These are phyloP conservation scores for Hemileccinum impolitum DNA, from an alignment of 768 basidiomycete genomes.

Conservation along the genomic window DNA sequence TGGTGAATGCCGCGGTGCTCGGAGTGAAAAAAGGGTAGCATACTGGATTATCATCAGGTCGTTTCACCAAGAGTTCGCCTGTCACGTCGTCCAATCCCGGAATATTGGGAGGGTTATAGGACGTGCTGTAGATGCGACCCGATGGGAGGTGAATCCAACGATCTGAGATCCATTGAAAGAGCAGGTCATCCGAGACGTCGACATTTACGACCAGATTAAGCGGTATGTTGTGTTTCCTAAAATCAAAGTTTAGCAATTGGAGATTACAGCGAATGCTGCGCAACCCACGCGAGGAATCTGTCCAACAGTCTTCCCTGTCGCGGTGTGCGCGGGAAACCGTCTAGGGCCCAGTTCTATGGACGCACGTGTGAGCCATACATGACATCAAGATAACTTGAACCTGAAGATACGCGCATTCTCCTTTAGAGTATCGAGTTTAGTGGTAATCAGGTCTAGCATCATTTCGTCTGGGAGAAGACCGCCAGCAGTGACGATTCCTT, in stretches of 20 bases:
- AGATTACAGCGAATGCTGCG: not conserved
- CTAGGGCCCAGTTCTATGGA: slow-evolving; percentile 79
- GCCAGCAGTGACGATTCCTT: slow-evolving; percentile 74
- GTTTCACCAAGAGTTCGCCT: slow-evolving; percentile 74
- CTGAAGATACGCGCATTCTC: slow-evolving; percentile 51
- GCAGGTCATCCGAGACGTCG: slow-evolving; percentile 78
- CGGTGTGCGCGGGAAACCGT: slow-evolving; percentile 87
- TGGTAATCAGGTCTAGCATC: slow-evolving; percentile 72
- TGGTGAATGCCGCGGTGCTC: slow-evolving; percentile 6
- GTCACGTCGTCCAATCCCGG: slow-evolving; percentile 81
- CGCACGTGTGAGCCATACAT: slow-evolving; percentile 6
- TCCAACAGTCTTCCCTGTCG: slow-evolving; percentile 77
- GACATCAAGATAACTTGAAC: slow-evolving; percentile 7
- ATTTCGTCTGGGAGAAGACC: slow-evolving; percentile 73
- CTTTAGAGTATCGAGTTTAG: slow-evolving; percentile 59
- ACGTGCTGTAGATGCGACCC: slow-evolving; percentile 83
- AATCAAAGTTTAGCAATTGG: not conserved
- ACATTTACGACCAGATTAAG: slow-evolving; percentile 80
- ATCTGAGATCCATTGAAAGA: slow-evolving; percentile 77
- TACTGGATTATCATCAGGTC: slow-evolving; percentile 87
- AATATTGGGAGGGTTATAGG: slow-evolving; percentile 78
- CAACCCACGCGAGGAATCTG: slow-evolving; percentile 58
- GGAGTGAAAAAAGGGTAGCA: slow-evolving; percentile 22
- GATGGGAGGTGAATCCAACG: slow-evolving; percentile 85
- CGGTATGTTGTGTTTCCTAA: slow-evolving; percentile 58